These are phyloP conservation scores for Phaeosphaeria sp. DNA, from an alignment of 2,329 filamentous ascomycete species.

Conservation along the genomic window DNA sequence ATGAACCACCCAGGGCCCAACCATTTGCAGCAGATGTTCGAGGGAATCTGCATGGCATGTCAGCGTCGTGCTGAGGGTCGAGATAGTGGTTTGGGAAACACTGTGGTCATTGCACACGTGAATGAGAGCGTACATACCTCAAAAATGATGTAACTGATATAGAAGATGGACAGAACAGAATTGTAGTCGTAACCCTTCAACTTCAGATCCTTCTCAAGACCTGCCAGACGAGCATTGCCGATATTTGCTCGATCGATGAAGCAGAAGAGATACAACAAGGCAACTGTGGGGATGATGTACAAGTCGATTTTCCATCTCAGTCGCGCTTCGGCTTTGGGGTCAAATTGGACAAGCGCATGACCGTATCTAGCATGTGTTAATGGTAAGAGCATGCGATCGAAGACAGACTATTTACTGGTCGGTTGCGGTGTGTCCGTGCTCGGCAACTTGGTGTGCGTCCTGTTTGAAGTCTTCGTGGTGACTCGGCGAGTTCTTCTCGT, in stretches of 20 bases:
- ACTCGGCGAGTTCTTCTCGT: conserved; percentile 25
- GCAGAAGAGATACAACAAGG: conserved; percentile 73
- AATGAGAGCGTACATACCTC: conserved; percentile 50
- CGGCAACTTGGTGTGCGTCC: conserved; percentile 34
- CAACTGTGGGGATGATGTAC: conserved; percentile 69
- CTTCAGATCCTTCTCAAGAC: conserved; percentile 66
- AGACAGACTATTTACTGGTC: conserved; percentile 30
- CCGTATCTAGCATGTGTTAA: conserved; percentile 36
- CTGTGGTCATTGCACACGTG: conserved; percentile 51
- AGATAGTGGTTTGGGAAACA: background rate
- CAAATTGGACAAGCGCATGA: conserved; percentile 52
- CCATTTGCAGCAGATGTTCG: conserved; percentile 72
- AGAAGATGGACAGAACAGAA: conserved; percentile 70
- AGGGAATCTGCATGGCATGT: conserved; percentile 64
- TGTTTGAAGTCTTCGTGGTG: conserved; percentile 38
- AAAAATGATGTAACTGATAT: conserved; percentile 69
- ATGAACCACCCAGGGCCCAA: conserved; percentile 76
- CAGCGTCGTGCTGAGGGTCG: conserved; percentile 48
- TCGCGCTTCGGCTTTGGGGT: conserved; percentile 62
- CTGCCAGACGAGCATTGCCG: conserved; percentile 72
- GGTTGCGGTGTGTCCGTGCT: conserved; percentile 37
- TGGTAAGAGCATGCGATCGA: background rate
- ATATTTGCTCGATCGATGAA: conserved; percentile 80
- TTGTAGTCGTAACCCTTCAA: conserved; percentile 73
- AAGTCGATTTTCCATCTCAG: conserved; percentile 71